Evolutionary conservation across 768 basidiomycete genomes (phyloP).

Genomic region (Pleurotus pulmonarius): DNA sequence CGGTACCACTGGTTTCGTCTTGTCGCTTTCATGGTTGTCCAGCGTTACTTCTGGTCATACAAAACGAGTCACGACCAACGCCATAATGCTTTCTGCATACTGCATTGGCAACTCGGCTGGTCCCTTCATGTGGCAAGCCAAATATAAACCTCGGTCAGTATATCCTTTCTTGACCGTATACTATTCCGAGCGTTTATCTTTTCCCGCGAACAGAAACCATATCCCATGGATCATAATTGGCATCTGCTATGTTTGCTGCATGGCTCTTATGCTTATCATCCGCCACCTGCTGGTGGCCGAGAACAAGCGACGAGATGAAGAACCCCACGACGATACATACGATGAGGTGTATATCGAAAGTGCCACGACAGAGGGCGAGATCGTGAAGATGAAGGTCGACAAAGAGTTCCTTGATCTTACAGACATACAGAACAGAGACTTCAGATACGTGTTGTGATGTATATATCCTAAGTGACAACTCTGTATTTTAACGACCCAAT

Average conservation of each 20-base stretch:
- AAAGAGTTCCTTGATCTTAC: slow-evolving; percentile 78
- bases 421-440: slow-evolving; percentile 68
- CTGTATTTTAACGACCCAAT: background rate
- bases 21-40: slow-evolving; percentile 62
- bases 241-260: slow-evolving; percentile 54
- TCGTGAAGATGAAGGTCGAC: slow-evolving; percentile 54
- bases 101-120: slow-evolving; percentile 60
- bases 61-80: slow-evolving; percentile 66
- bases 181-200: background rate
- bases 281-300: slow-evolving; percentile 52
- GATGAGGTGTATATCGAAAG: slow-evolving; percentile 63
- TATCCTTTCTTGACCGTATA: background rate
- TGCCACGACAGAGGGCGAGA: slow-evolving; percentile 44
- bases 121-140: slow-evolving; percentile 76
- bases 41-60: slow-evolving; percentile 70
- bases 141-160: slow-evolving; percentile 60
- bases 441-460: slow-evolving; percentile 61
- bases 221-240: slow-evolving; percentile 79
- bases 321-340: slow-evolving; percentile 47
- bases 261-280: slow-evolving; percentile 41
- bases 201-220: slow-evolving; percentile 45
- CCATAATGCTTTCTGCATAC: slow-evolving; percentile 72
- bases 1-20: slow-evolving; percentile 53
- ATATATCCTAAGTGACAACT: background rate
- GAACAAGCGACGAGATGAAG: slow-evolving; percentile 61